Conservation (phyloP, 805 yeast genomes). For the Zygoascus flipseniorum region DNA sequence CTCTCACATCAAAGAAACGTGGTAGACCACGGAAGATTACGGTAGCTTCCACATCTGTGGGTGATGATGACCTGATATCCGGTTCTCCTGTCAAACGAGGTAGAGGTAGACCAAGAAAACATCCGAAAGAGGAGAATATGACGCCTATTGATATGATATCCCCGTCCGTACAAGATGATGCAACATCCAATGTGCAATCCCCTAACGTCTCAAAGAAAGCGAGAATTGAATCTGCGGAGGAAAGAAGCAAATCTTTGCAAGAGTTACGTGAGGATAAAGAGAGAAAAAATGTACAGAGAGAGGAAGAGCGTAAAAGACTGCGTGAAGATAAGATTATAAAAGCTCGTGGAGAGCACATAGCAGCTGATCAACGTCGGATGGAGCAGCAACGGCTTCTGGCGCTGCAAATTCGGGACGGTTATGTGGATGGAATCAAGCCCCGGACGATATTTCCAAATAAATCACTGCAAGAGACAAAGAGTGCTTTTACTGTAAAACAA, state of each 20-base stretch:
- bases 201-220: too few relatives aligned
- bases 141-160: background rate
- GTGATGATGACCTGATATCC: background rate
- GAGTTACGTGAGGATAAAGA: background rate
- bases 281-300: background rate
- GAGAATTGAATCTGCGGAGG: background rate
- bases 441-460: background rate
- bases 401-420: background rate
- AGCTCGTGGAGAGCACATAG: background rate
- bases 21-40: constrained; percentile 20
- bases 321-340: background rate
- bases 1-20: constrained; percentile 9
- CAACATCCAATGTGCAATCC: too few relatives aligned
- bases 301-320: background rate
- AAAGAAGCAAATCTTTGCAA: background rate
- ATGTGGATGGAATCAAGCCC: background rate
- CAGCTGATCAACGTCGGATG: background rate
- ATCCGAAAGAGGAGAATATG: constrained; percentile 4
- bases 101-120: constrained; percentile 18
- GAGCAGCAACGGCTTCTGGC: background rate
- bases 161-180: background rate
- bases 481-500: background rate
- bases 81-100: constrained; percentile 3
- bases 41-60: background rate
- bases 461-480: background rate